Percentiles rank a stretch among this genome's conserved stretches.
Evolutionary conservation across 2,329 filamentous ascomycete genomes (phyloP).

Genomic region (Exophiala phaeomuriformis): DNA sequence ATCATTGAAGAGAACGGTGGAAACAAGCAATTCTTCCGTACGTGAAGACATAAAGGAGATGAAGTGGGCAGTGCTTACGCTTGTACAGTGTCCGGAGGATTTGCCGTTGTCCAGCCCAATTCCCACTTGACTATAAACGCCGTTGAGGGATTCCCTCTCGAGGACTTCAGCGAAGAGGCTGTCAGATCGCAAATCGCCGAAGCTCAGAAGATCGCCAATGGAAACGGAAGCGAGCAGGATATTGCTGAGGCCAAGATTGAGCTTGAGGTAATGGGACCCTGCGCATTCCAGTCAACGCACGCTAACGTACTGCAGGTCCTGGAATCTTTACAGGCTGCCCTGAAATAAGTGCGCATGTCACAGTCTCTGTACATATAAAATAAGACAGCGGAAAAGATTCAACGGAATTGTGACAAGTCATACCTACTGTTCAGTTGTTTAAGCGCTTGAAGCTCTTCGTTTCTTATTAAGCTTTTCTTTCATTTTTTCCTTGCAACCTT

Average conservation of each 20-base stretch:
- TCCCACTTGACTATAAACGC: slow-evolving; percentile 96
- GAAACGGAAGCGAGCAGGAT: slow-evolving; percentile 89
- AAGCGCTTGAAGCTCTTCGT: not conserved
- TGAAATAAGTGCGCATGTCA: slow-evolving; percentile 37
- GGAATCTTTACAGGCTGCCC: slow-evolving; percentile 43
- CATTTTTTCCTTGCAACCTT: too few species aligned
- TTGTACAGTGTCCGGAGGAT: slow-evolving; percentile 84
- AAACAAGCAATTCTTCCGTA: slow-evolving; percentile 98
- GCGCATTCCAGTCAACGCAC: not conserved
- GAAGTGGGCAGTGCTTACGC: slow-evolving; percentile 4
- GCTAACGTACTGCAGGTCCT: slow-evolving; percentile 36
- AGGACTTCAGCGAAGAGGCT: slow-evolving; percentile 92
- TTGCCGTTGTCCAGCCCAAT: slow-evolving; percentile 93
- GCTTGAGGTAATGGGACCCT: slow-evolving; percentile 65
- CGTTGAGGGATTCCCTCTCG: slow-evolving; percentile 86
- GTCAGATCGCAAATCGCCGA: slow-evolving; percentile 86
- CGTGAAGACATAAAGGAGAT: slow-evolving; percentile 35
- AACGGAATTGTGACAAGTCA: not conserved
- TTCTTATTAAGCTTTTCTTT: not conserved
- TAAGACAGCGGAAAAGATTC: slow-evolving; percentile 10
- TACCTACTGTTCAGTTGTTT: slow-evolving; percentile 3
- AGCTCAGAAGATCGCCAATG: slow-evolving; percentile 88
- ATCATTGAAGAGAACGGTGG: slow-evolving; percentile 83
- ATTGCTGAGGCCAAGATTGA: slow-evolving; percentile 99
- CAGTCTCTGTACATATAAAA: slow-evolving; percentile 36